A percentile compares a stretch with the other conserved stretches of the same genome.
Evolutionary conservation across 768 basidiomycete genomes (phyloP).

Genomic region (Dentipellis fragilis): DNA sequence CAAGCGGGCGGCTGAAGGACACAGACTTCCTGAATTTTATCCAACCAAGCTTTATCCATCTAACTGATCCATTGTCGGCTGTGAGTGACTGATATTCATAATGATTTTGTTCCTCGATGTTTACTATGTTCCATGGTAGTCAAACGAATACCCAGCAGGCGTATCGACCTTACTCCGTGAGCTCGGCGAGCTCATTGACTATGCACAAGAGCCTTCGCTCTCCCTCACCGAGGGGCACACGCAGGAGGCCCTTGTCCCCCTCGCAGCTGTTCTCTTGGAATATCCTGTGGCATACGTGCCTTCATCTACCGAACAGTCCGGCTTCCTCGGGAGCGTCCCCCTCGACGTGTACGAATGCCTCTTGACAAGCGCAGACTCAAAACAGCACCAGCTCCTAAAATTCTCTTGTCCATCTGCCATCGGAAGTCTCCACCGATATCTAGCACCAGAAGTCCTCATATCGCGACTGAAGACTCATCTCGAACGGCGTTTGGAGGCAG

Average conservation of each 20-base stretch:
- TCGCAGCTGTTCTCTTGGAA: slow-evolving; percentile 51
- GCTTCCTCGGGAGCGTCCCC: not conserved
- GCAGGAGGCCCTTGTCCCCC: slow-evolving; percentile 29
- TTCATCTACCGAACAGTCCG: slow-evolving; percentile 14
- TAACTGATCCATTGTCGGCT: not conserved
- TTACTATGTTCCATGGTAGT: not conserved
- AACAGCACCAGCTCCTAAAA: not conserved
- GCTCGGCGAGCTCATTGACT: not conserved
- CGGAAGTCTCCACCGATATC: not conserved
- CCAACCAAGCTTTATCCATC: not conserved
- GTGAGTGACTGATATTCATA: not conserved
- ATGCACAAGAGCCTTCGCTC: not conserved
- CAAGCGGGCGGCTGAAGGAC: not conserved
- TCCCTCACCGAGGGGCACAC: not conserved
- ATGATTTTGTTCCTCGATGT: not conserved
- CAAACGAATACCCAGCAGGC: not conserved
- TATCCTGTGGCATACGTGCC: slow-evolving; percentile 53
- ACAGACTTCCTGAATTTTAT: not conserved
- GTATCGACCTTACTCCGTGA: not conserved
- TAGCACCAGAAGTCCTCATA: not conserved
- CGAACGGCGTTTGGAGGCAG: not conserved
- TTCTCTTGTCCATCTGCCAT: not conserved
- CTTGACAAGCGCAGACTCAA: not conserved
- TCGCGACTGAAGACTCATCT: not conserved
- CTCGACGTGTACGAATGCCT: not conserved